Base-by-base conservation (phyloP, 202 grass and related monocot species). In the Panicum hallii region DNA sequence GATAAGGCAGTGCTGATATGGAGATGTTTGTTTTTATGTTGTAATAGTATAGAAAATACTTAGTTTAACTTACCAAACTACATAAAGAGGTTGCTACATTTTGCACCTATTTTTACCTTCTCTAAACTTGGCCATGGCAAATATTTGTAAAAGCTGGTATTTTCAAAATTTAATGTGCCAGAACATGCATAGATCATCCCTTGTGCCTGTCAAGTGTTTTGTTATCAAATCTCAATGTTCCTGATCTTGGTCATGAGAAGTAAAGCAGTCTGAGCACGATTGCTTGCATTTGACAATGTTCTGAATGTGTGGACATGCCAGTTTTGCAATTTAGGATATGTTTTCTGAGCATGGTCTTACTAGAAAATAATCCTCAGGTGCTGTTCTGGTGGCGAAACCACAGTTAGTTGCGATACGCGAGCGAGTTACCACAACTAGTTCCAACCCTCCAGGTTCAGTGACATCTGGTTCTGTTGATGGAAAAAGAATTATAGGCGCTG, bases 311-410 rank as follows among this genome's bases (percentile, higher is more conserved):
- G 7, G 4, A 1, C 12, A 64, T 77, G 5, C 15, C 53, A 48
- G 30, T 74, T 63, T 9, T 38, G n/a, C 32, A 11, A 46, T 75
- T 89, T 77, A 19, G 23, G 72, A 78, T 91, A n/a, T 50, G 78
- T 7, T 40, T 57, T 77, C 54, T 10, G 54, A 57, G 20, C 20
- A 57, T 57, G 22, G 63, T 92, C 75, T 77, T 50, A 85, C 70
- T 81, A n/a, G 3, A 56, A 57, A 61, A 44, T 45, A 74, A 0
- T 67, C 40, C 90, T 7, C 75, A 98, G 93, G 89, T 84, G 88
- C 91, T 54, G 91, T 98, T 73, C 86, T 98, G 43, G 81, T 79
- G 4, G 95, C 89, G 1, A 95, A 98, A 88, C 77, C 95, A 49
- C 95, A 98, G 48, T 77, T 95, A 70, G 74, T 94, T 84, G 93